Base-by-base conservation (phyloP, 2,329 filamentous ascomycete genomes). In the Colletotrichum abscissum region DNA sequence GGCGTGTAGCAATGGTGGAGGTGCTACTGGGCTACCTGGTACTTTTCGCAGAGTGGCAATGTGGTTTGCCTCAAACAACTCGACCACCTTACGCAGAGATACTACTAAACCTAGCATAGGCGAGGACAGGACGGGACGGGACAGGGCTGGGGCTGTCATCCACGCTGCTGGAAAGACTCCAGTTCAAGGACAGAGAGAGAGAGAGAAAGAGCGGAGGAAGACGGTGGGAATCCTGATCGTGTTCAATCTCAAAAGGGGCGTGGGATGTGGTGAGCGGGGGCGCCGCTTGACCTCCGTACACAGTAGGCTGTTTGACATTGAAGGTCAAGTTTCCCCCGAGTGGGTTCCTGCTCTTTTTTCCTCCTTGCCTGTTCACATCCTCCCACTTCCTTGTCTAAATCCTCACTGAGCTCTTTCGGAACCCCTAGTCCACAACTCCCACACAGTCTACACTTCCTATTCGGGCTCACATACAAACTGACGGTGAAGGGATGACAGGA, bases 221-320 rank as follows among this genome's bases (percentile, higher is more conserved):
- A 54, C 33, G 38, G 35, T 38, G 26, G 42, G 42, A 49, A 49
- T 49, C 19, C 19, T 19, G 42, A 49, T 42, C 5, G 14, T 19
- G 42, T 14, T 42, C 35, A 42, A n/a, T 60, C 8, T 60, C 58
- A 16, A 46, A 28, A 22, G 42, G 19, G 66, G 70, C 60, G 66
- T 69, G 65, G 55, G 35, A 59, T 70, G 33, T 72, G 75, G 57
- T 59, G 33, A 33, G 65, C 70, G 62, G 70, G 64, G 70, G 74
- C 75, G 72, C 75, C 73, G 75, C 75, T 76, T 73, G 77, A 76
- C 77, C 78, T 80, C 79, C 78, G 77, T 49, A 42, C 38, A 19
- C 14, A 42, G 38, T 80, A 79, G 79, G 73, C 65, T 81, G 80
- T 82, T 82, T 82, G 81, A 81, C 78, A 80, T 82, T 82, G 78